Evolutionary conservation across 2,329 filamentous ascomycete genomes (phyloP), one percentile per base, ranked within the genome.

Genomic region (Alternaria brassicae): DNA sequence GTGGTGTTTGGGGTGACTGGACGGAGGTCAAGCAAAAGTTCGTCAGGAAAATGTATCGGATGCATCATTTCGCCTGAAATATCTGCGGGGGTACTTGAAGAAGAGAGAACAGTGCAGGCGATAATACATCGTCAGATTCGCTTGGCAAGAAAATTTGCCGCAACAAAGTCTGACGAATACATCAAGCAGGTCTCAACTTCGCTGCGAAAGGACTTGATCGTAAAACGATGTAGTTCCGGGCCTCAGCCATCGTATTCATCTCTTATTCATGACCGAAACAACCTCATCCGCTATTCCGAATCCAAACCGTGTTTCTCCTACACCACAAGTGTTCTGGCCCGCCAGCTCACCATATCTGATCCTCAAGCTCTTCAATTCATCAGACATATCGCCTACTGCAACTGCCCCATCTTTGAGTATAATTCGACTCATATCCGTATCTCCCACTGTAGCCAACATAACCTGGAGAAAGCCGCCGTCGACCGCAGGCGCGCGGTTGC

Each of bases 271-370:
- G 6, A 21, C 1, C 42, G 27, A 15, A 3, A 9, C 2, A 7
- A 13, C 9, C 27, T 47, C 42, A 15, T 15, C 7, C 7, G 28
- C 4, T 9, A 10, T 47, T 0, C 42, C 42, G 32, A 47, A 47
- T 0, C 27, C 42, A 3, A 13, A n/a, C 9, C 27, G 27, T 21
- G 32, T 13, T 6, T 12, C 12, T 32, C 6, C 0, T 32, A 3
- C 1, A 10, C 27, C 42, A 2, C 10, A 1, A 3, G 2, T 5
- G 17, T 47, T 7, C 1, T 8, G 27, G 9, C 21, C 1, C 0
- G 9, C 6, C 17, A 47, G 5, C 3, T 6, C 3, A 2, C 42
- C 42, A 5, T 47, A 47, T 19, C 27, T 13, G 19, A 47, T 32
- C 17, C 4, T 5, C 0, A 32, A 47, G 6, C 27, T 21, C 17